phyloP scores from a whole-genome alignment of 2,329 filamentous ascomycete genomes.

The Talaromyces sp. region DNA sequence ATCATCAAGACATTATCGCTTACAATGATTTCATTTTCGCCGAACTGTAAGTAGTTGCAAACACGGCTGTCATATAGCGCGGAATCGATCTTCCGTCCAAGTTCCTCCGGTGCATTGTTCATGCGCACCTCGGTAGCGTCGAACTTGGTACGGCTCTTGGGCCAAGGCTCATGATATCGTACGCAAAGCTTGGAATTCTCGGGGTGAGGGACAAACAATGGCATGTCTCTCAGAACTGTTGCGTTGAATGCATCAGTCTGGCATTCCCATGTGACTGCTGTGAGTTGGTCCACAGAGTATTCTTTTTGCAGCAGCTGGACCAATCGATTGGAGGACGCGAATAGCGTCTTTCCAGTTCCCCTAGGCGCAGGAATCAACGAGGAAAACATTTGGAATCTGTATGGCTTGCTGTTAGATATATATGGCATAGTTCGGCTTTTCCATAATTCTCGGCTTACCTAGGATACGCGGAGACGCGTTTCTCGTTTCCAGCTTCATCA shows the following conservation, averaged over 20 bases:
- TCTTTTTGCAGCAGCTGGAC: slow-evolving; percentile 44
- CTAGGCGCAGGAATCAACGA: slow-evolving; percentile 36
- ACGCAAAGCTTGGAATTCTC: slow-evolving; percentile 45
- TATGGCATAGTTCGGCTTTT: background rate
- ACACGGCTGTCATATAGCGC: slow-evolving; percentile 49
- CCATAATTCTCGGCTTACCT: background rate
- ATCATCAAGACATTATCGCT: slow-evolving; percentile 43
- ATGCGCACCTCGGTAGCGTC: slow-evolving; percentile 44
- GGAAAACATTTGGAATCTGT: slow-evolving; percentile 9
- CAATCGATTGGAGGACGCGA: slow-evolving; percentile 48
- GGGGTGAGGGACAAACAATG: slow-evolving; percentile 45
- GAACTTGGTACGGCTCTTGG: slow-evolving; percentile 48
- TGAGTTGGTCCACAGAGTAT: slow-evolving; percentile 35
- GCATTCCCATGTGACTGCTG: slow-evolving; percentile 46
- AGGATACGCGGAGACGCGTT: background rate
- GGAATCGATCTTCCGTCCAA: slow-evolving; percentile 38
- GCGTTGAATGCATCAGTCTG: slow-evolving; percentile 46
- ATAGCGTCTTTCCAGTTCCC: slow-evolving; percentile 51
- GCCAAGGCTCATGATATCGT: slow-evolving; percentile 54
- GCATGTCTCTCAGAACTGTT: slow-evolving; percentile 41
- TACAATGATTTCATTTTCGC: slow-evolving; percentile 51
- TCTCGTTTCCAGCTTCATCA: slow-evolving; percentile 3
- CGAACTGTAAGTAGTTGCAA: slow-evolving; percentile 49
- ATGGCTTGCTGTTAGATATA: background rate
- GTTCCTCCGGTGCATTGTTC: slow-evolving; percentile 36